Conservation (phyloP, 108 stramenopile genomes). For the Chaetoceros muelleri region DNA sequence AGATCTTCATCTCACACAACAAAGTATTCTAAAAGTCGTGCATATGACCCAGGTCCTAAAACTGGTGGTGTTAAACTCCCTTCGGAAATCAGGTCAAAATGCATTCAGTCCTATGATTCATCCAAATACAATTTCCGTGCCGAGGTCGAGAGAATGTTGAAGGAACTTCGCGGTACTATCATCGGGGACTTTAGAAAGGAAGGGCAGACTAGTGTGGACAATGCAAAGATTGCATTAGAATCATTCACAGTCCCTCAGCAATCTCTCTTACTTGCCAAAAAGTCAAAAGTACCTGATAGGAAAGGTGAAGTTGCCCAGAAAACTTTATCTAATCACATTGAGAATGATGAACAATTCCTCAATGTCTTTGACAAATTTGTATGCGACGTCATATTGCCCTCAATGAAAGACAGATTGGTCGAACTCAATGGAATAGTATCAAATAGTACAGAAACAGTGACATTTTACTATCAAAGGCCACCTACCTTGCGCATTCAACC, state of each 20-base stretch:
- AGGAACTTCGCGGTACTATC: conserved; percentile 38
- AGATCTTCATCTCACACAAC: background rate
- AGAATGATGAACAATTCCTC: conserved; percentile 44
- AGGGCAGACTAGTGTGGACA: background rate
- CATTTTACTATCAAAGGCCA: conserved; percentile 80
- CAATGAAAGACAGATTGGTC: conserved; percentile 45
- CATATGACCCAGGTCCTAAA: background rate
- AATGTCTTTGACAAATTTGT: conserved; percentile 64
- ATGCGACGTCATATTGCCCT: conserved; percentile 41
- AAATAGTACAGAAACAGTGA: conserved; percentile 12
- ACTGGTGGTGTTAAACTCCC: conserved; percentile 20
- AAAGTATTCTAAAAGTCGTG: background rate
- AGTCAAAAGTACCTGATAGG: conserved; percentile 41
- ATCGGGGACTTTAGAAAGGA: conserved; percentile 18
- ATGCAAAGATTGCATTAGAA: conserved; percentile 28
- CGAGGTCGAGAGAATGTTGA: conserved; percentile 33
- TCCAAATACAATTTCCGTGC: conserved; percentile 35
- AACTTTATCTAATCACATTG: conserved; percentile 59
- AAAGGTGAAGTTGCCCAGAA: conserved; percentile 53
- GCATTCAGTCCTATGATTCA: conserved; percentile 31
- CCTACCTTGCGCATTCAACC: conserved; percentile 84
- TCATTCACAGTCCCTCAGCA: conserved; percentile 55
- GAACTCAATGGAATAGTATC: conserved; percentile 7
- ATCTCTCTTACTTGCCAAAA: conserved; percentile 32
- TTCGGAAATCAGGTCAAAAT: conserved; percentile 25